These are phyloP conservation scores for Coniella vitis DNA, from an alignment of 2,329 filamentous ascomycete species.

Conservation along the genomic window DNA sequence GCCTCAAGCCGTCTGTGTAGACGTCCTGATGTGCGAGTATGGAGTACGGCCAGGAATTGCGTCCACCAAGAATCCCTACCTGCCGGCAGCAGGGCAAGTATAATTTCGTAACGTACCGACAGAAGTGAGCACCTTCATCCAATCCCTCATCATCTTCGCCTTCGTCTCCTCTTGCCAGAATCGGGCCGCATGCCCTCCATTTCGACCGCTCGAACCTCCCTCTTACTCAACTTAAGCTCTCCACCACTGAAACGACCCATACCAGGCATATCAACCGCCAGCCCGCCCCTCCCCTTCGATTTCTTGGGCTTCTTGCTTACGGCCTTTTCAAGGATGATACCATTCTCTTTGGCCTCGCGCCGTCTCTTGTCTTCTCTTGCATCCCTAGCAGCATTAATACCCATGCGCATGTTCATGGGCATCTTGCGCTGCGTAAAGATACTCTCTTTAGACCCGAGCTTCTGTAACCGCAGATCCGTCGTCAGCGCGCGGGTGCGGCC, in stretches of 20 bases:
- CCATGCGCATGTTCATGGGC: slow-evolving; percentile 80
- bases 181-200: slow-evolving; percentile 51
- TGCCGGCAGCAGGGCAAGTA: no score
- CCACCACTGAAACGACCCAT: slow-evolving; percentile 77
- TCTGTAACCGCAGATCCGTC: slow-evolving; percentile 74
- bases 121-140: no score
- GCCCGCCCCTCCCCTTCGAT: slow-evolving; percentile 40
- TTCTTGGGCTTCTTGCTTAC: slow-evolving; percentile 37
- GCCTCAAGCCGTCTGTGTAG: no score
- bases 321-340: slow-evolving; percentile 70
- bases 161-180: slow-evolving; percentile 23
- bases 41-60: no score
- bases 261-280: slow-evolving; percentile 62
- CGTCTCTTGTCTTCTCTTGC: slow-evolving; percentile 64
- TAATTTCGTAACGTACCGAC: no score
- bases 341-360: slow-evolving; percentile 79
- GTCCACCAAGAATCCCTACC: no score
- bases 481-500: slow-evolving; percentile 76
- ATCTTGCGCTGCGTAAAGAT: slow-evolving; percentile 76
- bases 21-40: no score
- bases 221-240: slow-evolving; percentile 69
- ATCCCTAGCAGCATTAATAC: slow-evolving; percentile 65
- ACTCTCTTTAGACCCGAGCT: slow-evolving; percentile 69
- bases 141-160: slow-evolving; percentile 31
- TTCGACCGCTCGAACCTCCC: slow-evolving; percentile 68